Conservation (phyloP, 495 filamentous ascomycete genomes). For the Tuber calosporum region DNA sequence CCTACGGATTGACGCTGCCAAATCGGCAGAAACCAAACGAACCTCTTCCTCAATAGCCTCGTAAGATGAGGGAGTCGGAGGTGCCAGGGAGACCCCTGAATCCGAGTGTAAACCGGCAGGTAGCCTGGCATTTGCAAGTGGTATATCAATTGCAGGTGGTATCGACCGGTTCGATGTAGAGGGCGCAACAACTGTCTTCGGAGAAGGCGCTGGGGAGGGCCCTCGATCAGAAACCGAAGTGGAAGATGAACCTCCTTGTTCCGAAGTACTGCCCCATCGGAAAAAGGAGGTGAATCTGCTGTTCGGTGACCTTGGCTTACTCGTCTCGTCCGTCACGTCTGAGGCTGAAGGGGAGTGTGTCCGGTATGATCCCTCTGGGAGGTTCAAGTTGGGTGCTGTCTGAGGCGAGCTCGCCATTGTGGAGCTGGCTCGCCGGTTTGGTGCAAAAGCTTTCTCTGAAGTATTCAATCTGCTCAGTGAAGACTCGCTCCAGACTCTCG, state of each 20-base stretch:
- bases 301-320: constrained; percentile 55
- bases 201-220: constrained; percentile 55
- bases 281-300: constrained; percentile 63
- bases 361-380: constrained; percentile 38
- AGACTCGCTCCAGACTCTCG: constrained; percentile 41
- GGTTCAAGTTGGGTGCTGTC: constrained; percentile 32
- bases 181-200: constrained; percentile 47
- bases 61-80: constrained; percentile 48
- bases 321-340: constrained; percentile 42
- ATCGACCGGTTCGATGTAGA: constrained; percentile 38
- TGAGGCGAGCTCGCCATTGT: constrained; percentile 30
- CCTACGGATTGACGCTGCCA: constrained; percentile 83
- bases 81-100: constrained; percentile 45
- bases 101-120: constrained; percentile 39
- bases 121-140: constrained; percentile 43
- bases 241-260: constrained; percentile 55
- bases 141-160: constrained; percentile 49
- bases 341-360: constrained; percentile 36
- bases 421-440: constrained; percentile 30
- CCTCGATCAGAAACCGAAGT: constrained; percentile 59
- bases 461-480: constrained; percentile 28
- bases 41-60: constrained; percentile 89
- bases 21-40: constrained; percentile 81
- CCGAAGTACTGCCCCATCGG: constrained; percentile 56
- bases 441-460: constrained; percentile 19